Conservation (phyloP, 1,139 yeast genomes). For the Torulaspora pretoriensis region DNA sequence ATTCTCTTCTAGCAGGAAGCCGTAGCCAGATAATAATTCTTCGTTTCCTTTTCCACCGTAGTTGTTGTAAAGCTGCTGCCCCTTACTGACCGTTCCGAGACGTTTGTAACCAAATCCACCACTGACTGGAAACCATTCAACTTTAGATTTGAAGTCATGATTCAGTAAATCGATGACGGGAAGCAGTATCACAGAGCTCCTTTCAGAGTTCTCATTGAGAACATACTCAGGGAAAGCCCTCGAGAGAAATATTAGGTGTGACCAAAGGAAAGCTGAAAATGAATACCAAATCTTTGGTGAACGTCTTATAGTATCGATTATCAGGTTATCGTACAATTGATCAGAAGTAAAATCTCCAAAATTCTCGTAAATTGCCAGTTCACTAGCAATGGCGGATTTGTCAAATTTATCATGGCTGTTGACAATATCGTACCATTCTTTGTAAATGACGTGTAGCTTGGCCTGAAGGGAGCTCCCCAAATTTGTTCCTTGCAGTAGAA, state of each 20-base stretch:
- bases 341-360: conserved; percentile 13
- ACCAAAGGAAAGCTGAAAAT: conserved; percentile 69
- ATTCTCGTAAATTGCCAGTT: conserved; percentile 6
- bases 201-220: conserved; percentile 29
- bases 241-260: conserved; percentile 64
- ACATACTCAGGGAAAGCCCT: conserved; percentile 74
- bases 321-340: conserved; percentile 16
- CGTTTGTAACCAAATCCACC: conserved; percentile 27
- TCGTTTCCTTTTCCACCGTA: conserved; percentile 87
- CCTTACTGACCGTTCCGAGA: conserved; percentile 29
- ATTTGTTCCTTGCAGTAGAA: conserved; percentile 58
- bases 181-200: conserved; percentile 52
- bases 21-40: conserved; percentile 55
- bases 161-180: conserved; percentile 79
- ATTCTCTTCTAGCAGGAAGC: conserved; percentile 64
- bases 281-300: conserved; percentile 48
- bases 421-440: conserved; percentile 33
- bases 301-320: conserved; percentile 9
- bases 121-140: conserved; percentile 53
- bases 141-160: conserved; percentile 57
- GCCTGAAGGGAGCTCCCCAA: conserved; percentile 39
- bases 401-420: conserved; percentile 3
- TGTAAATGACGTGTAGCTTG: conserved; percentile 33
- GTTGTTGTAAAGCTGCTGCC: conserved; percentile 62
- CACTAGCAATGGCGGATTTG: conserved; percentile 4